Percentiles rank a stretch among this genome's conserved stretches.
Conservation (phyloP, 768 basidiomycete genomes). For the Rhodotorula kratochvilovae region DNA sequence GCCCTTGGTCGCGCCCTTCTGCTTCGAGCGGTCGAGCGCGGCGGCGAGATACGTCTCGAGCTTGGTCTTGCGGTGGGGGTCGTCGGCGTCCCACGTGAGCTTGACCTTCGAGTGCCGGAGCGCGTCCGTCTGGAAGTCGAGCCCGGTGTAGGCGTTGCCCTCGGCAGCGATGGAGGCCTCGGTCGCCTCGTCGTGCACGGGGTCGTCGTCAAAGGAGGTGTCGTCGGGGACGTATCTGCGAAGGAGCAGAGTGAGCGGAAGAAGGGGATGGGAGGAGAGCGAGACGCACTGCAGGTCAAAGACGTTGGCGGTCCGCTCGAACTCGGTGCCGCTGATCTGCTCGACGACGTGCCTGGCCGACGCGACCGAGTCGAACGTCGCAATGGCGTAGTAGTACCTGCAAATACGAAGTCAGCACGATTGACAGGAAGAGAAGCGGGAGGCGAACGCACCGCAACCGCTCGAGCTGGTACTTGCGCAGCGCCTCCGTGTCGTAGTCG, state of each 20-base stretch:
- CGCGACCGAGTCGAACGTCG: constrained; percentile 73
- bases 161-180: constrained; percentile 55
- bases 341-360: constrained; percentile 73
- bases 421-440: background rate
- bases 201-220: constrained; percentile 42
- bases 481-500: constrained; percentile 79
- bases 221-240: constrained; percentile 42
- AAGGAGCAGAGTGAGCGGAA: no score
- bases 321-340: constrained; percentile 88
- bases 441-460: constrained; percentile 62
- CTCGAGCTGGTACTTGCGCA: constrained; percentile 88
- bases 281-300: constrained; percentile 85
- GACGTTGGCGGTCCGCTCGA: constrained; percentile 93
- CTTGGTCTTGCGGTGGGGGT: constrained; percentile 69
- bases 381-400: constrained; percentile 93
- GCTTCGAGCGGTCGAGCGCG: constrained; percentile 54
- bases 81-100: constrained; percentile 97
- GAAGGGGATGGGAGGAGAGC: background rate
- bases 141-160: constrained; percentile 58
- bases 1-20: constrained; percentile 63
- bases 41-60: constrained; percentile 35
- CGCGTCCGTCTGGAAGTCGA: constrained; percentile 91
- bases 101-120: constrained; percentile 96
- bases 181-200: constrained; percentile 72
- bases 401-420: constrained; percentile 4